Conservation (phyloP, 257 asterid species). For the Gardenia jasminoides region DNA sequence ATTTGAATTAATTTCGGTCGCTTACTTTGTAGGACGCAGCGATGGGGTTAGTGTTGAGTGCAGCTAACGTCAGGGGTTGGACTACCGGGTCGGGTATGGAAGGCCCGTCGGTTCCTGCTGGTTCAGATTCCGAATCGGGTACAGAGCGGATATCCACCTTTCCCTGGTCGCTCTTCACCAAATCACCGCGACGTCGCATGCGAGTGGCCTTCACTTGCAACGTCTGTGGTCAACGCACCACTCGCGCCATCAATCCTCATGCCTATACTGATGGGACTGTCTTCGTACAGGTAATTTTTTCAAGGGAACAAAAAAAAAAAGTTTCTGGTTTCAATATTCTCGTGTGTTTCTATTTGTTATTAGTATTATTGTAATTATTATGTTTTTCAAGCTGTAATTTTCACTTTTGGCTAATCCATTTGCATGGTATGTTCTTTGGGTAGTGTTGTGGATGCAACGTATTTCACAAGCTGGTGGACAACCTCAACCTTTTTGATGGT, state of each 20-base stretch:
- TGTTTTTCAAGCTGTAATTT: too few relatives aligned
- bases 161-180: conserved; percentile 96
- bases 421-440: conserved; percentile 5
- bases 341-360: too few relatives aligned
- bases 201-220: conserved; percentile 94
- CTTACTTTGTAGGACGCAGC: conserved; percentile 65
- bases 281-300: conserved; percentile 73
- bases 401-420: background rate
- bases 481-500: conserved; percentile 79
- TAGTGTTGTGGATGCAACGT: conserved; percentile 98
- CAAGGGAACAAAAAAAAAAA: too few relatives aligned
- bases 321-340: background rate
- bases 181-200: conserved; percentile 92
- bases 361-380: too few relatives aligned
- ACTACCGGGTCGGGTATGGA: conserved; percentile 96
- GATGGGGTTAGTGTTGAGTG: conserved; percentile 85
- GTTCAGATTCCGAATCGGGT: conserved; percentile 44
- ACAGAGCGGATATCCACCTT: conserved; percentile 64
- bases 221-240: conserved; percentile 93
- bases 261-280: conserved; percentile 98
- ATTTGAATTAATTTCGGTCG: background rate
- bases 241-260: conserved; percentile 96
- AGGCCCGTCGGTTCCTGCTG: conserved; percentile 73
- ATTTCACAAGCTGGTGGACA: conserved; percentile 93
- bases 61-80: conserved; percentile 89